Evolutionary conservation across 1,284 basidiomycete genomes (phyloP), one percentile per base, ranked within the genome.

Genomic region (Golubevia pallescens): DNA sequence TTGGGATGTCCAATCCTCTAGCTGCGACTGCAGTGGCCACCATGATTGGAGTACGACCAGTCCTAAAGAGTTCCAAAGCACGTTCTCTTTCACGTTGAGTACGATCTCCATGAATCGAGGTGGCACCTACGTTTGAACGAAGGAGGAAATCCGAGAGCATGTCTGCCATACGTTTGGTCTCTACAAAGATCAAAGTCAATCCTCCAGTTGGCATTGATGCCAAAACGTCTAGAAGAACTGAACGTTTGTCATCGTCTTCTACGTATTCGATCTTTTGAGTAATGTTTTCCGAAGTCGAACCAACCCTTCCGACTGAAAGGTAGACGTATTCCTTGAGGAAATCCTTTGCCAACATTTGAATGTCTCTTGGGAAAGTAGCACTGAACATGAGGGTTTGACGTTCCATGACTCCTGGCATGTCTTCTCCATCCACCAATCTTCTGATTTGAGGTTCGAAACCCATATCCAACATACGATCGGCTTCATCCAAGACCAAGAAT

Each of bases 371-470:
- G 81, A 85, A 85, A 57, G 83, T 85, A 57, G 83, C 83, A 19
- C 76, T 79, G 78, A 85, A 85, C 83, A 85, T 85, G 73, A 85
- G 81, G 62, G 83, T 85, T 73, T 85, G 83, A 34, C 83, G 83
- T 66, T 84, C 81, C 75, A 81, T 78, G 51, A 85, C 83, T 51
- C 80, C 81, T 24, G 83, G 83, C 83, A 85, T 85, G 69, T 85
- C 83, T 62, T 84, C 81, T 55, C 80, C 81, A 55, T 82, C 74
- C 42, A 85, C 83, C 58, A 85, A 84, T 64, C 83, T 73, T 28
- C 83, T 80, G 56, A 85, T 85, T 60, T 85, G 83, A 56, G 83
- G 83, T 71, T 85, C 82, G 77, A 85, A 85, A 81, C 82, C 82
- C 82, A 85, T n/a, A n/a, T n/a, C n/a, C n/a, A n/a, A n/a, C n/a